Percentiles rank a stretch among this genome's conserved stretches.
Conservation (phyloP, 306 rosid species). For the Begonia masoniana region DNA sequence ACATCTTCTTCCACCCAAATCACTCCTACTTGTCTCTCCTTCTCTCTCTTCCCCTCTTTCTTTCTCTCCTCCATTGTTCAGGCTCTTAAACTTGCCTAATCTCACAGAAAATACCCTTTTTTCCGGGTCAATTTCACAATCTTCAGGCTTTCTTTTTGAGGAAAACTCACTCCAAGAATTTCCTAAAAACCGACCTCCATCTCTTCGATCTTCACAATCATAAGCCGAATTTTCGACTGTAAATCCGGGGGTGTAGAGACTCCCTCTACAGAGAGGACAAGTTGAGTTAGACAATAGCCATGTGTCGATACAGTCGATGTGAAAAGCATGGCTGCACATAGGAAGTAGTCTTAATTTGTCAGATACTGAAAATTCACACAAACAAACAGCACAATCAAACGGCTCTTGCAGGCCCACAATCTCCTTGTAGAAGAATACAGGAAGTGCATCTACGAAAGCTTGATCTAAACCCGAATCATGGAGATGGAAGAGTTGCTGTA, state of each 20-base stretch:
- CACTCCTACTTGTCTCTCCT: conserved; percentile 58
- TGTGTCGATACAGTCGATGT: conserved; percentile 73
- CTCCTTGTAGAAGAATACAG: conserved; percentile 68
- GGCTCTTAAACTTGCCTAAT: conserved; percentile 68
- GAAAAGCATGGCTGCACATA: conserved; percentile 85
- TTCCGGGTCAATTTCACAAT: conserved; percentile 39
- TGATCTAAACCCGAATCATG: conserved; percentile 95
- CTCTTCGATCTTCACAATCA: conserved; percentile 37
- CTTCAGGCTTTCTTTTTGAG: conserved; percentile 33
- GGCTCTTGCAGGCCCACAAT: conserved; percentile 65
- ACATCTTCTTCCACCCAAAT: conserved; percentile 74
- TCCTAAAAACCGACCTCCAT: conserved; percentile 35
- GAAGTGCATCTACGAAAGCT: conserved; percentile 78
- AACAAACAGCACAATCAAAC: conserved; percentile 86
- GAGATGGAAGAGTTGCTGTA: conserved; percentile 86
- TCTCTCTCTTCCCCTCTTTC: conserved; percentile 26
- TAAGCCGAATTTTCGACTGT: conserved; percentile 46
- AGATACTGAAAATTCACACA: conserved; percentile 66
- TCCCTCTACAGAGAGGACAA: conserved; percentile 90
- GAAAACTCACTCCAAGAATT: conserved; percentile 17
- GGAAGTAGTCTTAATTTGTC: conserved; percentile 82
- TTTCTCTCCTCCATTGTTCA: conserved; percentile 28
- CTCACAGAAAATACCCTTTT: conserved; percentile 72
- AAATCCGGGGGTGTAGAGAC: conserved; percentile 43
- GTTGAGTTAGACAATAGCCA: conserved; percentile 87